Evolutionary conservation across 2,329 filamentous ascomycete species (phyloP).

Genomic region (Pyrenophora teres): DNA sequence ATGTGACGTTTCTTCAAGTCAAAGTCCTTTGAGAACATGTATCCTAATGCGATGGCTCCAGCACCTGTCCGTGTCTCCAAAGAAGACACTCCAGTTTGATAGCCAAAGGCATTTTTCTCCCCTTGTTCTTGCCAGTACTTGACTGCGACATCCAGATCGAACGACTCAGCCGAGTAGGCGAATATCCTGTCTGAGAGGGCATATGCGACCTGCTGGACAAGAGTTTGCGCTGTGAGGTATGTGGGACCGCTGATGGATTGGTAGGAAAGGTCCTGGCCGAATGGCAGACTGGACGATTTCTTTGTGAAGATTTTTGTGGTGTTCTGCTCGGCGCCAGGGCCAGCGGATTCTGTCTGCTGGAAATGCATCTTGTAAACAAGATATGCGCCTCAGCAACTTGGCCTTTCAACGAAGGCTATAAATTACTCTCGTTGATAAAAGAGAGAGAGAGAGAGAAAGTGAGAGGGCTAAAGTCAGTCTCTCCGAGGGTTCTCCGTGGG

Average conservation of each 20-base stretch:
- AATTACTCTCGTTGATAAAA: conserved; percentile 12
- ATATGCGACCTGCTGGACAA: conserved; percentile 96
- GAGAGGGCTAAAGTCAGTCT: conserved; percentile 11
- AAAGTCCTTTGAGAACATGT: conserved; percentile 97
- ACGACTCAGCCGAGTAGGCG: conserved; percentile 91
- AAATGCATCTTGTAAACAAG: conserved; percentile 41
- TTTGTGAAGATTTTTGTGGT: conserved; percentile 44
- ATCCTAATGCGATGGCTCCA: conserved; percentile 88
- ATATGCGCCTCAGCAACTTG: conserved; percentile 16
- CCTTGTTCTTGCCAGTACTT: conserved; percentile 73
- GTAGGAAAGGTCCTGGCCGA: conserved; percentile 58
- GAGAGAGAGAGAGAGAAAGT: conserved; percentile 13
- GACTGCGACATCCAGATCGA: conserved; percentile 84
- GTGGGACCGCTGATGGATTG: conserved; percentile 78
- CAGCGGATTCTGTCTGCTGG: conserved; percentile 45
- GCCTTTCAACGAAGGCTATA: conserved; percentile 2
- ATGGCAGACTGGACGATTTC: conserved; percentile 57
- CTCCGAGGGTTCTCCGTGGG: conserved; percentile 21
- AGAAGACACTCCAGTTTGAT: conserved; percentile 74
- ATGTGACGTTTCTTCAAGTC: conserved; percentile 88
- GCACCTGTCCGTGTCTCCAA: conserved; percentile 89
- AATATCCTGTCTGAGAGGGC: conserved; percentile 96
- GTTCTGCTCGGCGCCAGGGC: conserved; percentile 41
- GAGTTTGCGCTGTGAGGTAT: conserved; percentile 88
- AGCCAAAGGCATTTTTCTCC: conserved; percentile 81